Evolutionary conservation across 495 filamentous ascomycete genomes (phyloP), one percentile per base, ranked within the genome.

Genomic region (Hyaloscypha variabilis): DNA sequence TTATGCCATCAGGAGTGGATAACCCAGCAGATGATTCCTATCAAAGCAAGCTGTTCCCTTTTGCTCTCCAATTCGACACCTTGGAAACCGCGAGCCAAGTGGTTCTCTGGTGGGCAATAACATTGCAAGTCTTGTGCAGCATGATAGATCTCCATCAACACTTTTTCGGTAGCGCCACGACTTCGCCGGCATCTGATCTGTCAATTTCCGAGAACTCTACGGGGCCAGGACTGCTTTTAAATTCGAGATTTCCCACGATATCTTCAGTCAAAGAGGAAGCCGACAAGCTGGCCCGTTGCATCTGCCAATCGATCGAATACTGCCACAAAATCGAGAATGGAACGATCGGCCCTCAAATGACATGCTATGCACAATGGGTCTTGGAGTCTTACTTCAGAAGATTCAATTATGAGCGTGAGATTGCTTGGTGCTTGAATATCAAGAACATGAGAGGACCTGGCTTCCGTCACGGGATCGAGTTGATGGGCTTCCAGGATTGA

Each of bases 381-480:
- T 28, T 51, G 59, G 29, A 30, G 19, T 30, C 11, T 2, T 62
- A 51, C 28, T 62, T 62, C 30, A 39, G 59, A 51, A 23, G n/a
- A 34, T 21, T 30, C 6, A 6, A 26, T 8, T 29, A 53, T n/a
- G 59, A 51, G 59, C 39, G 59, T 6, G 59, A 53, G 26, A 24
- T 51, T 28, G 42, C 4, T 3, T 62, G 59, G 59, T 51, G n/a
- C 21, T 30, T 29, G 36, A 28, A 62, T 50, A 51, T 62, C 59
- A 62, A 62, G 39, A 53, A 29, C 21, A 62, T 62, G 46, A 50
- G 25, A 23, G 59, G 59, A 5, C 59, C 42, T 28, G 39, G 39
- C 3, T 52, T 62, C 36, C 46, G n/a, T 51, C 13, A 28, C 14
- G 59, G 59, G 42, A 76, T 68, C 30, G 56, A 42, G 8, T 21